Evolutionary conservation across 148 eudicot genomes (phyloP), one percentile per base, ranked within the genome.

Genomic region (Camellia granthamiana): DNA sequence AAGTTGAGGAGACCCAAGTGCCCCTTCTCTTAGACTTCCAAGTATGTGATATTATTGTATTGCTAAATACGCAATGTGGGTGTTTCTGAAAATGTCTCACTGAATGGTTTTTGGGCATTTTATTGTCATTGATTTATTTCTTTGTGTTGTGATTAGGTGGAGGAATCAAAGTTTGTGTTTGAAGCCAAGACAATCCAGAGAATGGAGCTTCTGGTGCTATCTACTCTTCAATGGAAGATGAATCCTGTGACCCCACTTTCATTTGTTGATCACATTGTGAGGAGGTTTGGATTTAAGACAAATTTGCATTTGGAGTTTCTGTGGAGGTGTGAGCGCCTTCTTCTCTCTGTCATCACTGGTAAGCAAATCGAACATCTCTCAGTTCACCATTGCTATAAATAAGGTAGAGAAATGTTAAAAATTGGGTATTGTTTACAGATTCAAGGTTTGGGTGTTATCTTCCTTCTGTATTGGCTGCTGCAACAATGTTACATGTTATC

Each of bases 161-260:
- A 89, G 46, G 87, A 84, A 41, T 19, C 88, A 19, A 85, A 88
- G 76, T 90, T 81, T 55, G 81, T 87, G 72, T 95, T 93, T 77
- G 94, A 89, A 66, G 89, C 94, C 23, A 91, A 91, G 86, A 91
- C 91, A 21, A 88, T 95, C 7, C 86, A 88, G 84, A 93, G 87
- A 88, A 93, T 93, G 94, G 97, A 95, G 87, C 91, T 93, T 42
- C 61, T 91, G 86, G 91, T 95, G 72, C 86, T 95, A 42, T 88
- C 97, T 43, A 82, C 92, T 70, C 92, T 95, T 10, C 69, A 88
- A 60, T 95, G 98, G 96, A 95, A 87, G 79, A 91, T 88, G 93
- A 86, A 92, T 81, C 91, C 92, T 3, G 96, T 93, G 61, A 95
- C 93, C 10, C 94, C 97, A 42, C 43, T 93, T 72, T 93, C 94